Conservation (phyloP, 345 rosid species). For the Gossypioides kirkii region DNA sequence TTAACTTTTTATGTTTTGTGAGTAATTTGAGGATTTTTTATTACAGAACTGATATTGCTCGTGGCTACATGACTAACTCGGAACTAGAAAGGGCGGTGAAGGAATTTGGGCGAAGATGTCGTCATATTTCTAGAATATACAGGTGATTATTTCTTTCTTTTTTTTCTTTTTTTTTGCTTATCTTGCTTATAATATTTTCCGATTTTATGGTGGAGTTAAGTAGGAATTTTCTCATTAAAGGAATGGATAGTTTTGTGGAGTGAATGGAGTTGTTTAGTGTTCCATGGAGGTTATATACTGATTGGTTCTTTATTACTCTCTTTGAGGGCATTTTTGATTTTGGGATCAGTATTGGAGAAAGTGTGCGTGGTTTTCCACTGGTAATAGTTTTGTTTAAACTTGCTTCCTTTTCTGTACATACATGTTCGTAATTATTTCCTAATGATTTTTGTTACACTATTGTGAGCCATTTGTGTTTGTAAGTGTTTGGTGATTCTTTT, state of each 20-base stretch:
- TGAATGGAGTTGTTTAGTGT: slow-evolving; percentile 15
- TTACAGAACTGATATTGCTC: slow-evolving; percentile 42
- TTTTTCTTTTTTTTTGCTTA: slow-evolving; percentile 1
- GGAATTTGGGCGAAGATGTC: slow-evolving; percentile 61
- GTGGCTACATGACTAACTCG: slow-evolving; percentile 70
- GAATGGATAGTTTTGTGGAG: neutral
- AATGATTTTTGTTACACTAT: neutral
- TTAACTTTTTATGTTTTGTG: neutral
- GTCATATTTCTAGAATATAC: slow-evolving; percentile 74
- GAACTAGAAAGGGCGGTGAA: slow-evolving; percentile 81
- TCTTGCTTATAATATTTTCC: neutral
- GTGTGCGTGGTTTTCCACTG: slow-evolving; percentile 88
- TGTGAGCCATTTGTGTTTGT: neutral
- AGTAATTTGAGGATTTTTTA: neutral
- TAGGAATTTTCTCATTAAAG: neutral
- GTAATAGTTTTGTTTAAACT: slow-evolving; percentile 38
- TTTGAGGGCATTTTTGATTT: slow-evolving; percentile 66
- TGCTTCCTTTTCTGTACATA: neutral
- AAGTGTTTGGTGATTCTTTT: neutral
- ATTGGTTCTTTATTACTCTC: slow-evolving; percentile 60
- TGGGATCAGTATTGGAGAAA: slow-evolving; percentile 79
- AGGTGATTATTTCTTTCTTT: slow-evolving; percentile 45
- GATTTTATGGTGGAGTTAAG: neutral
- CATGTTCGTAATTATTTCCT: neutral
- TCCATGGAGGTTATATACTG: slow-evolving; percentile 34